Conservation (phyloP, 306 rosid genomes). For the Pyrus pyrifolia region DNA sequence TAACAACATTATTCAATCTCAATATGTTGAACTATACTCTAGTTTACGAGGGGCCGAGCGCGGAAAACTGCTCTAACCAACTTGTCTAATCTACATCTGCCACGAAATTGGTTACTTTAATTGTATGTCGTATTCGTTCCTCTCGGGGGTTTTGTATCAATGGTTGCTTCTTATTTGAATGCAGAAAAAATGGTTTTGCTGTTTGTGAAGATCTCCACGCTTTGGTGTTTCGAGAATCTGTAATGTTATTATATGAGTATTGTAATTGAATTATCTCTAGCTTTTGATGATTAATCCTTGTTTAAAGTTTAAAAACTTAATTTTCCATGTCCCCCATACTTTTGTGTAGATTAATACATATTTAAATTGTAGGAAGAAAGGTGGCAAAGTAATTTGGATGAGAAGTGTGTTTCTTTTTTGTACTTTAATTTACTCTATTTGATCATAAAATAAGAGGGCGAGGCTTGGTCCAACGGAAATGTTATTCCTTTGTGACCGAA, state of each 20-base stretch:
- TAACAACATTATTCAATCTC: background rate
- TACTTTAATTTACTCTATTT: background rate
- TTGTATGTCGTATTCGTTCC: background rate
- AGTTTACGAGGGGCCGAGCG: no score
- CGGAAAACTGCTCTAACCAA: no score
- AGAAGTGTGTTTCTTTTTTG: background rate
- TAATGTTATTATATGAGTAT: background rate
- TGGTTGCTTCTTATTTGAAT: background rate
- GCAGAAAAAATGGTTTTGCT: conserved; percentile 47
- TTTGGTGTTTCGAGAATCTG: background rate
- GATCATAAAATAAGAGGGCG: background rate
- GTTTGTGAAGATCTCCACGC: conserved; percentile 22
- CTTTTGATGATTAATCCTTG: background rate
- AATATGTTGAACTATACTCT: no score
- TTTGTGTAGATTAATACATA: background rate
- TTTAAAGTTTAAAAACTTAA: background rate
- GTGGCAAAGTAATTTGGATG: background rate
- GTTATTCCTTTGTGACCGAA: no score
- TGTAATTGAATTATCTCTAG: background rate
- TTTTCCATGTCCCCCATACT: background rate
- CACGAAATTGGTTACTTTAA: background rate
- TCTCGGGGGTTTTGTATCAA: background rate
- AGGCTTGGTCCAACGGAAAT: no score
- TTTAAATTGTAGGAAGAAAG: background rate
- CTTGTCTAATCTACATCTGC: no score